phyloP scores from a whole-genome alignment of 352 stramenopile species.

The Globisporangium spiculum region DNA sequence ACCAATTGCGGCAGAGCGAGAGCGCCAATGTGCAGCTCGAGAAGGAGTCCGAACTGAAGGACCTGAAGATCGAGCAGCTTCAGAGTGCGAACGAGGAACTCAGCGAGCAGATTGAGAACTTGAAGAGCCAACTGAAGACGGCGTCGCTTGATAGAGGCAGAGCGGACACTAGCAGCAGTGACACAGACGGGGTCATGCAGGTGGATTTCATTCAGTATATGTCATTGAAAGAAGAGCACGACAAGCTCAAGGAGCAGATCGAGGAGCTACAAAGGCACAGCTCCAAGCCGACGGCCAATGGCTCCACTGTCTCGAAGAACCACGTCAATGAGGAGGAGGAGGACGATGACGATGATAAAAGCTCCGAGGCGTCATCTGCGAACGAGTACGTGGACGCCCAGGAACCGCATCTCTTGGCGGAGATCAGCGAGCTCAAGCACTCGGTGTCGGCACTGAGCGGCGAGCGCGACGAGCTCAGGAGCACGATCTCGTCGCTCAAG shows the following conservation, averaged over 20 bases:
- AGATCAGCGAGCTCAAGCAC: constrained; percentile 53
- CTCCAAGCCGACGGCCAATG: background rate
- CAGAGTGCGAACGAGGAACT: constrained; percentile 34
- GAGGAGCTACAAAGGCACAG: constrained; percentile 24
- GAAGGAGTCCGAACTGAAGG: constrained; percentile 43
- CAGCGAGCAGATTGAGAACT: constrained; percentile 19
- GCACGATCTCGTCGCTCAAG: constrained; percentile 3
- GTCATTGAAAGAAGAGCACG: constrained; percentile 50
- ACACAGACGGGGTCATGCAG: constrained; percentile 38
- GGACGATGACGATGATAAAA: constrained; percentile 24
- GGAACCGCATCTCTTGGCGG: constrained; percentile 46
- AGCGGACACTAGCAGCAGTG: constrained; percentile 12
- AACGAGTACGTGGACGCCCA: constrained; percentile 61
- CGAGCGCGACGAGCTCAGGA: constrained; percentile 17
- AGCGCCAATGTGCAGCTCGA: constrained; percentile 55
- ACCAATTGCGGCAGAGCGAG: constrained; percentile 51
- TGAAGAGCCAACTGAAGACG: constrained; percentile 12
- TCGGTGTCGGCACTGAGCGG: constrained; percentile 19
- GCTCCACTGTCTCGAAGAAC: background rate
- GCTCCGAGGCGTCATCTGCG: constrained; percentile 45
- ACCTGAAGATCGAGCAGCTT: constrained; percentile 45
- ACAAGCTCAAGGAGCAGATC: constrained; percentile 43
- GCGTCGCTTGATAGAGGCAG: background rate
- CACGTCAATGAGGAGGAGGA: constrained; percentile 16
- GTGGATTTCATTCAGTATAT: constrained; percentile 56